These are phyloP conservation scores for Lagenaria siceraria DNA, from an alignment of 306 rosid species.

Conservation along the genomic window DNA sequence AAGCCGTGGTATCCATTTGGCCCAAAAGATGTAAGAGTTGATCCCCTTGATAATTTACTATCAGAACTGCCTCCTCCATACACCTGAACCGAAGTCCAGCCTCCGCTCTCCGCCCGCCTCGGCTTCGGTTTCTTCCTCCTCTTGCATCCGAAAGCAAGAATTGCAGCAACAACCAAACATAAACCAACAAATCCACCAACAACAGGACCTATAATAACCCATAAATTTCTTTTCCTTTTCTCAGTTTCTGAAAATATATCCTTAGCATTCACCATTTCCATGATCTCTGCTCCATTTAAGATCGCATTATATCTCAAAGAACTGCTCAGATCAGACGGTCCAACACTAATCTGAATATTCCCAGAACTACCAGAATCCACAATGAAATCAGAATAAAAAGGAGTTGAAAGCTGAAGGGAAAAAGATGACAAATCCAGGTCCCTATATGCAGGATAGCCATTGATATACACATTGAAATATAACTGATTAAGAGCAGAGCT, in stretches of 20 bases:
- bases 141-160: constrained; percentile 40
- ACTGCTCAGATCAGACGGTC: constrained; percentile 76
- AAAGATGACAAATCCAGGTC: constrained; percentile 73
- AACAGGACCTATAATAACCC: constrained; percentile 50
- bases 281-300: constrained; percentile 95
- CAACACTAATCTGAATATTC: constrained; percentile 55
- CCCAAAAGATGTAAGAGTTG: constrained; percentile 50
- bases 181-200: constrained; percentile 49
- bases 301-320: constrained; percentile 58
- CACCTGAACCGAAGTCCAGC: constrained; percentile 66
- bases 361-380: constrained; percentile 48
- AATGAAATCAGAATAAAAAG: constrained; percentile 63
- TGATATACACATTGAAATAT: constrained; percentile 75
- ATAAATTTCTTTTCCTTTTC: constrained; percentile 17
- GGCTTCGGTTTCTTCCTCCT: constrained; percentile 53
- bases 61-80: constrained; percentile 81
- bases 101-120: constrained; percentile 50
- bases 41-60: constrained; percentile 67
- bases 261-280: constrained; percentile 49
- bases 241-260: constrained; percentile 2
- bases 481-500: constrained; percentile 49
- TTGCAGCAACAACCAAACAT: constrained; percentile 22
- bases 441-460: constrained; percentile 52
- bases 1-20: constrained; percentile 61
- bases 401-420: constrained; percentile 53